phyloP scores from a whole-genome alignment of 129 eudicot species.

The Erigeron canadensis region DNA sequence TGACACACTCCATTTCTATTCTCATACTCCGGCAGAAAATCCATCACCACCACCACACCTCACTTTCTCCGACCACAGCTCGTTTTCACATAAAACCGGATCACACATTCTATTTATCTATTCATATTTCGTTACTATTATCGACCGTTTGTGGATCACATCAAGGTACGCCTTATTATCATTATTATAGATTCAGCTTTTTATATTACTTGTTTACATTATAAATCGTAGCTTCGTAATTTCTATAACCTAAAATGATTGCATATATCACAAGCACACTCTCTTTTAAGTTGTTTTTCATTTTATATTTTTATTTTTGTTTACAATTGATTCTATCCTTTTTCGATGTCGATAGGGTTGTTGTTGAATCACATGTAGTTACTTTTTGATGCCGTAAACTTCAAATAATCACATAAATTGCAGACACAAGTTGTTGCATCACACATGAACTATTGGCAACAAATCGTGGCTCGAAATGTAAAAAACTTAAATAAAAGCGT shows the following conservation, averaged over 20 bases:
- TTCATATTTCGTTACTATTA: neutral
- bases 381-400: no score
- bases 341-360: neutral
- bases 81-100: neutral
- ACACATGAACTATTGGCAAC: neutral
- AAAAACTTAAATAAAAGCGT: neutral
- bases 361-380: no score
- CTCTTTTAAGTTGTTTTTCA: neutral
- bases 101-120: neutral
- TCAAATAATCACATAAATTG: no score
- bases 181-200: conserved; percentile 20
- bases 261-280: neutral
- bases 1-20: conserved; percentile 18
- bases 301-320: neutral
- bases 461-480: neutral
- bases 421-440: neutral
- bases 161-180: conserved; percentile 22
- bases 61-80: conserved; percentile 18
- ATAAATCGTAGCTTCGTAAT: conserved; percentile 6
- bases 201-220: neutral
- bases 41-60: conserved; percentile 9
- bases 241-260: neutral
- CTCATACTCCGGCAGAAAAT: conserved; percentile 31
- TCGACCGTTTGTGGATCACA: conserved; percentile 24
- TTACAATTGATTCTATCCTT: neutral